phyloP scores from a whole-genome alignment of 495 filamentous ascomycete species.

The Cercophora samala region DNA sequence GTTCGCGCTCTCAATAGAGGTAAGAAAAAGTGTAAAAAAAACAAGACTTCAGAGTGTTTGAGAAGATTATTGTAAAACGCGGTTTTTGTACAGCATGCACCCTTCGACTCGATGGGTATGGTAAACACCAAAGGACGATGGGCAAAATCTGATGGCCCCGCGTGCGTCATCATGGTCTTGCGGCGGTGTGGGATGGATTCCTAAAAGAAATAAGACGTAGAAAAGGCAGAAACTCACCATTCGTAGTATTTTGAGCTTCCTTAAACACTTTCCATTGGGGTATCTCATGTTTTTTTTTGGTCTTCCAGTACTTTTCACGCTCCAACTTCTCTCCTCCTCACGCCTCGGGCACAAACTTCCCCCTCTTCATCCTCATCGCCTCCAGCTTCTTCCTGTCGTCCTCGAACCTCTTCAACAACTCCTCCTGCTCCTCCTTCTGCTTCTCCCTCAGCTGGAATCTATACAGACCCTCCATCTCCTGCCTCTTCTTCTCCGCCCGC shows the following conservation, averaged over 20 bases:
- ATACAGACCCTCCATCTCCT: slow-evolving; percentile 77
- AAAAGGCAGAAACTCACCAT: slow-evolving; percentile 15
- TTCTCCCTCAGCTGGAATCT: slow-evolving; percentile 89
- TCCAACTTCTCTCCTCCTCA: too few relatives aligned
- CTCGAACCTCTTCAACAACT: slow-evolving; percentile 64
- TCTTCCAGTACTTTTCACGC: not conserved
- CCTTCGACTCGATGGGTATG: slow-evolving; percentile 18
- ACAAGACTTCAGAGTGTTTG: slow-evolving; percentile 45
- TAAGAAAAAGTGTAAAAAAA: not conserved
- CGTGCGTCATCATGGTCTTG: slow-evolving; percentile 50
- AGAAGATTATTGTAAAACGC: slow-evolving; percentile 52
- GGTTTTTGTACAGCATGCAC: slow-evolving; percentile 47
- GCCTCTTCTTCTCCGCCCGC: slow-evolving; percentile 60
- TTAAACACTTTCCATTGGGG: not conserved
- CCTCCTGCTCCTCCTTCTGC: slow-evolving; percentile 74
- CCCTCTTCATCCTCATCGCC: slow-evolving; percentile 57
- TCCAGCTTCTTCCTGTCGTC: slow-evolving; percentile 60
- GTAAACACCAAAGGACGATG: slow-evolving; percentile 25
- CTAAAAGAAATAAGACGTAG: slow-evolving; percentile 1
- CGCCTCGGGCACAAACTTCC: slow-evolving; percentile 54
- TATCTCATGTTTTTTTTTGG: not conserved
- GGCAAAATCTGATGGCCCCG: slow-evolving; percentile 50
- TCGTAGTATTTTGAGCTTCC: not conserved
- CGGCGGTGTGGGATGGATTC: not conserved
- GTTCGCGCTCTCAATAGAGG: too few relatives aligned